Conservation (phyloP, 129 eudicot genomes). For the Cynara cardunculus region DNA sequence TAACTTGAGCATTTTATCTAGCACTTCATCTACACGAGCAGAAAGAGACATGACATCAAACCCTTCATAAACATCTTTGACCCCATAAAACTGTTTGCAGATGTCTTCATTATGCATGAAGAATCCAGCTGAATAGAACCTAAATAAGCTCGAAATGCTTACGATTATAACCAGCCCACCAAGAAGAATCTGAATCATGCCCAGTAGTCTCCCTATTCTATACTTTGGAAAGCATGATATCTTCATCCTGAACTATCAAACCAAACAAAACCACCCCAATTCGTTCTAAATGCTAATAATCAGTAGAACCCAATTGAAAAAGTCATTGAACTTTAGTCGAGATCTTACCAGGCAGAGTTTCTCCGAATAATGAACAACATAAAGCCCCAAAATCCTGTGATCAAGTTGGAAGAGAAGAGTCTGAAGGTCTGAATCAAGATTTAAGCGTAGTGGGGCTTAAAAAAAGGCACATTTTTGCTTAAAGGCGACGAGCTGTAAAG, state of each 20-base stretch:
- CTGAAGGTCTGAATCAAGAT: not conserved
- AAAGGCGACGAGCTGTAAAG: constrained; percentile 47
- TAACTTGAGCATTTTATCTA: constrained; percentile 64
- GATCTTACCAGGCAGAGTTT: constrained; percentile 1
- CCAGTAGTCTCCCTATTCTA: constrained; percentile 59
- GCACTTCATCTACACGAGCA: constrained; percentile 64
- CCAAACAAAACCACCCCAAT: not conserved
- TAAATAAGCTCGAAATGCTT: constrained; percentile 61
- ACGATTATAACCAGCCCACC: constrained; percentile 75
- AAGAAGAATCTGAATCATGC: constrained; percentile 59
- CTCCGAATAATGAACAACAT: not conserved
- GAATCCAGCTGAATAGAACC: constrained; percentile 77
- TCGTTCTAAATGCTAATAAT: not conserved
- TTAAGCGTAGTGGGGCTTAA: constrained; percentile 11
- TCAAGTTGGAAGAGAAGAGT: not conserved
- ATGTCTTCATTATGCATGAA: constrained; percentile 66
- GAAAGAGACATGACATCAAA: constrained; percentile 56
- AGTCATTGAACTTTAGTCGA: constrained; percentile 5
- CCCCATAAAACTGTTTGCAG: constrained; percentile 67
- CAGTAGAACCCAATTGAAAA: not conserved
- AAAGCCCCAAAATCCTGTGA: not conserved
- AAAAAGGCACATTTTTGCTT: too few relatives aligned
- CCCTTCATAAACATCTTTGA: constrained; percentile 38
- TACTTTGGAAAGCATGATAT: constrained; percentile 50
- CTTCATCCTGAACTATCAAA: constrained; percentile 35